Evolutionary conservation across 2,329 filamentous ascomycete genomes (phyloP).

Genomic region (Cryphonectria japonica): DNA sequence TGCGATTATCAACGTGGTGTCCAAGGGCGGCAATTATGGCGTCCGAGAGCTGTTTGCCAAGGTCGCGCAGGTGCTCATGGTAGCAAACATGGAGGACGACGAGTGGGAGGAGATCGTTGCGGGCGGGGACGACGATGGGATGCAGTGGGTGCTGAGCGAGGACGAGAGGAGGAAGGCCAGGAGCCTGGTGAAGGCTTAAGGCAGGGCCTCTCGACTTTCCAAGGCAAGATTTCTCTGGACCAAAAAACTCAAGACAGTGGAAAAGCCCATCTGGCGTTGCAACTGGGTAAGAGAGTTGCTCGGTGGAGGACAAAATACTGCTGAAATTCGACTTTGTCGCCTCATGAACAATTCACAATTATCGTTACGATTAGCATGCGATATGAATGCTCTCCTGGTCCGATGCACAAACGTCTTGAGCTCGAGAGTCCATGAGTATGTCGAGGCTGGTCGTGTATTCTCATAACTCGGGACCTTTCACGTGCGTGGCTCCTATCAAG

Average conservation of each 20-base stretch:
- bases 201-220: background rate
- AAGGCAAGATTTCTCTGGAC: no score
- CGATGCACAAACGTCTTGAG: background rate
- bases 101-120: constrained; percentile 80
- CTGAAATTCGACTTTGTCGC: background rate
- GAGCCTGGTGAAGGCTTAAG: constrained; percentile 59
- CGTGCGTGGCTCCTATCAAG: background rate
- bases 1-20: constrained; percentile 70
- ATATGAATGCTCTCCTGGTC: background rate
- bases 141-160: constrained; percentile 71
- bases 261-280: background rate
- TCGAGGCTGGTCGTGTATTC: background rate
- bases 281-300: background rate
- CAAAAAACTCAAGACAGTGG: background rate
- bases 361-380: background rate
- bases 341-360: background rate
- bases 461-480: background rate
- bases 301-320: constrained; percentile 1
- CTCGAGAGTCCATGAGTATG: background rate
- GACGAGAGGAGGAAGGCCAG: constrained; percentile 77
- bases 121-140: constrained; percentile 61
- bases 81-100: constrained; percentile 94
- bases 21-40: constrained; percentile 74
- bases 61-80: constrained; percentile 79
- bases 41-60: constrained; percentile 77